phyloP scores from a whole-genome alignment of 2,329 filamentous ascomycete genomes.

The Diaporthe caulivora region DNA sequence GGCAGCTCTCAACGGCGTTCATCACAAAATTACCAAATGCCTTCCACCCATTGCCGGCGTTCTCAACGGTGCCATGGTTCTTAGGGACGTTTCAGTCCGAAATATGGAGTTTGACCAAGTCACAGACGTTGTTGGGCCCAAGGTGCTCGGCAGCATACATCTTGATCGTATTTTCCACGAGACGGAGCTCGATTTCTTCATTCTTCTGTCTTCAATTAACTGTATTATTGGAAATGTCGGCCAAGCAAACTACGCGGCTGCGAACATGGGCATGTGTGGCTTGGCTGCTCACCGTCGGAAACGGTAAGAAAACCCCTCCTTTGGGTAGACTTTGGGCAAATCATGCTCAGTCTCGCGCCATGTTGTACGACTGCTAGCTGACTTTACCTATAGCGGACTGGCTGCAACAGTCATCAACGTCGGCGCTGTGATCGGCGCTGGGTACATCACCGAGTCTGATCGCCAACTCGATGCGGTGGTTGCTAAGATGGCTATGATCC shows the following conservation, averaged over 20 bases:
- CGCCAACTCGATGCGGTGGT: slow-evolving; percentile 34
- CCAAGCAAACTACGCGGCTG: slow-evolving; percentile 58
- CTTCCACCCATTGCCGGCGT: slow-evolving; percentile 43
- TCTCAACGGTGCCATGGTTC: slow-evolving; percentile 45
- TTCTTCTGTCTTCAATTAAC: slow-evolving; percentile 55
- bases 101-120: slow-evolving; percentile 43
- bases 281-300: slow-evolving; percentile 39
- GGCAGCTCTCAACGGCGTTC: slow-evolving; percentile 18
- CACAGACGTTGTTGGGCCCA: slow-evolving; percentile 41
- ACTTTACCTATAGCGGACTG: slow-evolving; percentile 27
- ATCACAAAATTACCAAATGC: slow-evolving; percentile 29
- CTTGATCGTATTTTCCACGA: slow-evolving; percentile 44
- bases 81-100: slow-evolving; percentile 41
- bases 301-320: slow-evolving; percentile 21
- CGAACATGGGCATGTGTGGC: slow-evolving; percentile 48
- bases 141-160: slow-evolving; percentile 44
- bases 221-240: slow-evolving; percentile 58
- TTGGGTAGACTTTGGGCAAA: no score
- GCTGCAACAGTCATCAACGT: slow-evolving; percentile 34
- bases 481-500: slow-evolving; percentile 32
- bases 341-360: no score
- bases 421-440: slow-evolving; percentile 41
- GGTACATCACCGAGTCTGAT: slow-evolving; percentile 39
- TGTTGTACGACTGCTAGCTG: not conserved
- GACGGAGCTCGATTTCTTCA: slow-evolving; percentile 52